Conservation (phyloP, 352 stramenopile species). For the Pythium brachiatum region DNA sequence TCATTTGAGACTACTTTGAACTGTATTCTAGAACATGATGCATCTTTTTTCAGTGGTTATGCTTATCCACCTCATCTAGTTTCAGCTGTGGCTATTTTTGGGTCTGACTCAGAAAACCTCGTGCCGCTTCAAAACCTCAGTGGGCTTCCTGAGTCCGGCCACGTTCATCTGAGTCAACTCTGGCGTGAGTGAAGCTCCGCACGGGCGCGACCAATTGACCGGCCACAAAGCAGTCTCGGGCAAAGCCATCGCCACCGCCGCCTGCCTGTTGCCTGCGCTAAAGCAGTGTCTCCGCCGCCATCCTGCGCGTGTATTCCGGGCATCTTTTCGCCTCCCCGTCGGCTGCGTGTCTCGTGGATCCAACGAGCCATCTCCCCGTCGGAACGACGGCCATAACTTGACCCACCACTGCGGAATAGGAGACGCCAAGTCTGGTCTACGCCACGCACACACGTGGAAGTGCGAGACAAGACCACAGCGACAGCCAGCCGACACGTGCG, state of each 20-base stretch:
- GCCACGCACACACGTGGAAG: neutral
- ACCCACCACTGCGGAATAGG: neutral
- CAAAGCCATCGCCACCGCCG: neutral
- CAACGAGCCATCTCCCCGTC: neutral
- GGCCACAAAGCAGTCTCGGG: neutral
- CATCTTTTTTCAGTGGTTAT: too few species aligned
- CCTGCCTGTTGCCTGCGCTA: slow-evolving; percentile 2
- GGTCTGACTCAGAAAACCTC: neutral
- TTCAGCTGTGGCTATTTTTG: neutral
- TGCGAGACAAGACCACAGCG: neutral
- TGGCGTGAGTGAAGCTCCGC: slow-evolving; percentile 15
- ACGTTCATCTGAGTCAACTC: slow-evolving; percentile 5
- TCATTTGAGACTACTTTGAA: too few species aligned
- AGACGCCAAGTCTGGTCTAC: neutral
- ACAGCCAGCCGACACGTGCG: neutral
- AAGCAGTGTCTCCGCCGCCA: neutral
- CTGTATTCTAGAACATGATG: too few species aligned
- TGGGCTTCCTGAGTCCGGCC: neutral
- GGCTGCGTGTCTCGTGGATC: neutral
- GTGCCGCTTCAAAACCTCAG: neutral
- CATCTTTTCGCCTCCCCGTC: neutral
- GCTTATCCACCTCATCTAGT: neutral
- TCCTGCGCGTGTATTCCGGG: neutral
- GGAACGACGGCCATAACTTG: neutral
- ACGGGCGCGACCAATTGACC: slow-evolving; percentile 1